Conservation (phyloP, 202 grass and related monocot species). For the Miscanthus sacchariflorus region DNA sequence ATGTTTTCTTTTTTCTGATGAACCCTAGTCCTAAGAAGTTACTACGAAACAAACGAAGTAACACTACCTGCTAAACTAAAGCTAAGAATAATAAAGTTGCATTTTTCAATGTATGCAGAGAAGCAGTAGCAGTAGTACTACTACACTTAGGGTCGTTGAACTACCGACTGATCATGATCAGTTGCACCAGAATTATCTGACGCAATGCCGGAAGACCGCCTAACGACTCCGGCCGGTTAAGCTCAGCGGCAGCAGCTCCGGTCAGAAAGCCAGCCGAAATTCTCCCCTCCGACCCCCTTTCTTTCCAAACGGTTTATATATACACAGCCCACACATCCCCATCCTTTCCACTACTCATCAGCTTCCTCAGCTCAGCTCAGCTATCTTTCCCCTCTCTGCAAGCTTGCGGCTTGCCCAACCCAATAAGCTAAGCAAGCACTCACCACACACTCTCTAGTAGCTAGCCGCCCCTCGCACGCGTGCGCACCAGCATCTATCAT, state of each 20-base stretch:
- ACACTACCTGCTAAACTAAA: background rate
- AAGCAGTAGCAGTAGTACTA: slow-evolving; percentile 2
- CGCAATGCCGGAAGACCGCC: slow-evolving; percentile 55
- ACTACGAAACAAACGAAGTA: background rate
- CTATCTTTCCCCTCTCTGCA: slow-evolving; percentile 16
- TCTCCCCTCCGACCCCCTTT: slow-evolving; percentile 13
- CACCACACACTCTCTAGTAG: slow-evolving; percentile 25
- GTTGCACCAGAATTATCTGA: slow-evolving; percentile 67
- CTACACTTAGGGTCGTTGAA: slow-evolving; percentile 46
- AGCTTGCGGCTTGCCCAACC: slow-evolving; percentile 39
- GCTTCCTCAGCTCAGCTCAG: background rate
- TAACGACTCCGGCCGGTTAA: slow-evolving; percentile 43
- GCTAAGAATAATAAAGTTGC: background rate
- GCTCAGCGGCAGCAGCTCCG: slow-evolving; percentile 31
- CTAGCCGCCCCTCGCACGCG: background rate
- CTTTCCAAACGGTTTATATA: slow-evolving; percentile 66
- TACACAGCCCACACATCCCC: slow-evolving; percentile 40
- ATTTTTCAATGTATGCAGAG: background rate
- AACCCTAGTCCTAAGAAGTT: slow-evolving; percentile 13
- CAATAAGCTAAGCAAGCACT: slow-evolving; percentile 49
- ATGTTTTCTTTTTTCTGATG: background rate
- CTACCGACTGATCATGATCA: slow-evolving; percentile 58
- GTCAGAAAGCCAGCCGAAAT: slow-evolving; percentile 60
- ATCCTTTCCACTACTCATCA: slow-evolving; percentile 49
- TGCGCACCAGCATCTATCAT: slow-evolving; percentile 31